Evolutionary conservation across 352 stramenopile species (phyloP).

Genomic region (Phytophthora fragariae): DNA sequence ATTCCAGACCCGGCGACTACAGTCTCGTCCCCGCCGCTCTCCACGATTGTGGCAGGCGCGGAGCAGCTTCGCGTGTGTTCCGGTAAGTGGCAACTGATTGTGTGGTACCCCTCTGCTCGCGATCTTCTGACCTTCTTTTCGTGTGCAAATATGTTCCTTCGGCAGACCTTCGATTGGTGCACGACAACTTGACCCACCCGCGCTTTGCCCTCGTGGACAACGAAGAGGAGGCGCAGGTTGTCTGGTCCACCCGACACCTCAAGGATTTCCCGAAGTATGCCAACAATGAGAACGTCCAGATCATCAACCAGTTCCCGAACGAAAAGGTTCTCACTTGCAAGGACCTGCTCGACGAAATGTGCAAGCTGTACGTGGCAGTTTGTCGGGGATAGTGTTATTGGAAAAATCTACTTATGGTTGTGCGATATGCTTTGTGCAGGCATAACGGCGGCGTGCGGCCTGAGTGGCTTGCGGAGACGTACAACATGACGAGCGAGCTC

Average conservation of each 20-base stretch:
- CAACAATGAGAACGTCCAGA: slow-evolving; percentile 50
- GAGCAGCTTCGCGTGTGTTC: slow-evolving; percentile 47
- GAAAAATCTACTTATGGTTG: slow-evolving; percentile 2
- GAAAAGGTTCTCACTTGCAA: slow-evolving; percentile 71
- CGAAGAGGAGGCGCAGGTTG: slow-evolving; percentile 52
- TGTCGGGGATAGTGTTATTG: neutral
- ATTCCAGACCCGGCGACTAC: slow-evolving; percentile 40
- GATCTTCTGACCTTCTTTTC: slow-evolving; percentile 1
- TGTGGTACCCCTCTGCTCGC: no score
- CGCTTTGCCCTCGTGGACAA: slow-evolving; percentile 25
- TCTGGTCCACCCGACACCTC: slow-evolving; percentile 63
- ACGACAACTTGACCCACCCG: slow-evolving; percentile 28
- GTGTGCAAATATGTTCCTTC: no score
- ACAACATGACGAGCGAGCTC: slow-evolving; percentile 66
- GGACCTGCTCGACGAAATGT: slow-evolving; percentile 70
- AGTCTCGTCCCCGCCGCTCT: slow-evolving; percentile 33
- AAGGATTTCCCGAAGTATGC: slow-evolving; percentile 61
- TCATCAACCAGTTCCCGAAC: slow-evolving; percentile 73
- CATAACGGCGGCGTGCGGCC: slow-evolving; percentile 52
- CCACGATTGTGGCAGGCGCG: slow-evolving; percentile 25
- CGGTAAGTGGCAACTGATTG: neutral
- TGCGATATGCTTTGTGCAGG: slow-evolving; percentile 17
- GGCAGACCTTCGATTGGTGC: no score
- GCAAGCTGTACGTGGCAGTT: slow-evolving; percentile 48
- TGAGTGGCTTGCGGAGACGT: slow-evolving; percentile 58